Conservation (phyloP, 2,329 filamentous ascomycete genomes). For the Spiromastix sp. region DNA sequence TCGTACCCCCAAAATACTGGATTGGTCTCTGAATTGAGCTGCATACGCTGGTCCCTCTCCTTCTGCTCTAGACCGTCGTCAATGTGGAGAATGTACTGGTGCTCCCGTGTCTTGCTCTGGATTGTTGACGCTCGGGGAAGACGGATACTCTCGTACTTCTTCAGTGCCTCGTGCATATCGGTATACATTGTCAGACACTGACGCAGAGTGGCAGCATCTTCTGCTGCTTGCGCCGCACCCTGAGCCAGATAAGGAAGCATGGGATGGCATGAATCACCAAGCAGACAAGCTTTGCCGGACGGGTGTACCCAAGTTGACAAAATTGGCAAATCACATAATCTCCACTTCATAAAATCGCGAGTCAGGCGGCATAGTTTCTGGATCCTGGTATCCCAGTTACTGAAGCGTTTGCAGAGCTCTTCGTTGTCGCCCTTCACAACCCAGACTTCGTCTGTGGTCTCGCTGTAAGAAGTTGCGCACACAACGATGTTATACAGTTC, state of each 20-base stretch:
- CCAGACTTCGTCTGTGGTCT: slow-evolving; percentile 53
- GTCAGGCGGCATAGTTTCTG: slow-evolving; percentile 51
- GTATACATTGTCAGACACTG: too few relatives aligned
- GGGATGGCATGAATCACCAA: slow-evolving; percentile 53
- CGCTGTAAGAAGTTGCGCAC: slow-evolving; percentile 50
- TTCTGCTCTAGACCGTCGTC: neutral
- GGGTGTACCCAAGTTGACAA: slow-evolving; percentile 52
- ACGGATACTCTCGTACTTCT: too few relatives aligned
- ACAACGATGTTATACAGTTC: slow-evolving; percentile 58
- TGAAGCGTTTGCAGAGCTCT: slow-evolving; percentile 50
- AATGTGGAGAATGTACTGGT: too few relatives aligned
- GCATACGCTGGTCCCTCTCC: neutral
- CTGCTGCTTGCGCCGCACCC: slow-evolving; percentile 53
- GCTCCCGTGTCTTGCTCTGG: too few relatives aligned
- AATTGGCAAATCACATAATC: slow-evolving; percentile 51
- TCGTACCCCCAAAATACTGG: slow-evolving; percentile 4
- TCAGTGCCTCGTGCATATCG: too few relatives aligned
- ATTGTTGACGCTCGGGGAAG: too few relatives aligned
- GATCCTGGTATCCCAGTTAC: slow-evolving; percentile 51
- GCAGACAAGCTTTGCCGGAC: slow-evolving; percentile 40
- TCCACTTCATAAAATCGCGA: slow-evolving; percentile 59
- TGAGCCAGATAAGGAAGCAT: slow-evolving; percentile 55
- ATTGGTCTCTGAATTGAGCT: too few relatives aligned
- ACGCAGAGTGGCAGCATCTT: neutral
- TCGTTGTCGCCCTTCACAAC: slow-evolving; percentile 52